Evolutionary conservation across 345 rosid species (phyloP), one percentile per base, ranked within the genome.

Genomic region (Euclidium syriacum): DNA sequence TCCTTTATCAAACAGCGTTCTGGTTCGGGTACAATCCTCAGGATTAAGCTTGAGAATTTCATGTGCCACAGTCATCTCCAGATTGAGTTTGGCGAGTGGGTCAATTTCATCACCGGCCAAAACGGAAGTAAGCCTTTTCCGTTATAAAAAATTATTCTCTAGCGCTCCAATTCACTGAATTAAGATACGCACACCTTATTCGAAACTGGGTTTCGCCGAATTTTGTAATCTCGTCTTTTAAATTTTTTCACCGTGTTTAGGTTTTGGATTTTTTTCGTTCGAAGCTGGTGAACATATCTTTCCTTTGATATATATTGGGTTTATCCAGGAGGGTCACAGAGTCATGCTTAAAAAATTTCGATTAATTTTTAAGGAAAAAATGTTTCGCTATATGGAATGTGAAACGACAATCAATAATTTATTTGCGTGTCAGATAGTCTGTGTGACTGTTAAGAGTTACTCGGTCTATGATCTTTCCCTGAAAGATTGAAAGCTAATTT

Each of bases 91-190:
- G 77, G 97, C 69, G 85, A 83, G 48, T 83, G 85, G 83, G 91
- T 89, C 41, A 92, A 92, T 80, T 92, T 92, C 81, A 79, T 92
- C 75, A 87, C 97, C 40, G 98, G 97, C 29, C 98, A 85, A 70
- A 92, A 89, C 59, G 98, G 98, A 77, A 92, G 98, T 92, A 69
- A 40, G 82, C 54, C 4, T 20, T 52, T 67, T 26, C 2, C 7
- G 36, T 25, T 15, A 2, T 4, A 3, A 19, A 55, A 35, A 12
- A 10, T 2, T 30, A 29, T 23, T 33, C 1, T 61, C 27, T 38
- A 18, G 22, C 54, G 27, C 16, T 62, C 6, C 4, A 1, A 9
- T 29, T 30, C 25, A 27, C 16, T 35, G 57, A 25, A 33, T 52
- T 52, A 24, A 5, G 3, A 11, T 27, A 27, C 44, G 17, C 9